Conservation (phyloP, 179 eudicot genomes). For the Silene vulgaris region DNA sequence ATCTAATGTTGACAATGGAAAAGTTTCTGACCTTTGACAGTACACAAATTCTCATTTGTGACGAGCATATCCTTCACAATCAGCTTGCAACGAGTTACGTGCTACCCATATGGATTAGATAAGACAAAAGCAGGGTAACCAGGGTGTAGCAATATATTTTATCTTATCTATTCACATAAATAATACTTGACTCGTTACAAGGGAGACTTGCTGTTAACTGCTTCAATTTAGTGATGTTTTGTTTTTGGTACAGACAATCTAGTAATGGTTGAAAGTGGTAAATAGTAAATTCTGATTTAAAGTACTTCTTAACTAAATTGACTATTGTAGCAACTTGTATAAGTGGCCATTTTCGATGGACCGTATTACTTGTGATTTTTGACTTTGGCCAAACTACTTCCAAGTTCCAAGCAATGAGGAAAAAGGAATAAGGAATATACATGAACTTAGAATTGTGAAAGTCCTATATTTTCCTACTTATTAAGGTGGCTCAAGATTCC, state of each 20-base stretch:
- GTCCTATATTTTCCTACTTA: background rate
- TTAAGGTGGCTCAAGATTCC: background rate
- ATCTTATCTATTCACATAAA: too few species aligned
- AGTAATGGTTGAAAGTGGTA: background rate
- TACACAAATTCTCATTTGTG: too few species aligned
- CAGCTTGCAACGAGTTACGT: too few species aligned
- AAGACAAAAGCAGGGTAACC: too few species aligned
- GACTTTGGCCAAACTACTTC: constrained; percentile 1
- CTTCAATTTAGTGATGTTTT: too few species aligned
- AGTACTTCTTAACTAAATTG: background rate
- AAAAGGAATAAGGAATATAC: background rate
- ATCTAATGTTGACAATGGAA: too few species aligned
- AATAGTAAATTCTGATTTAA: background rate
- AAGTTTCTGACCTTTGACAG: too few species aligned
- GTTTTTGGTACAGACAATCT: background rate
- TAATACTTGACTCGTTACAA: too few species aligned
- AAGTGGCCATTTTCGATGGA: constrained; percentile 12
- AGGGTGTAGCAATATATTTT: too few species aligned
- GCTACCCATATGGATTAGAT: too few species aligned
- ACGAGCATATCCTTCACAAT: too few species aligned
- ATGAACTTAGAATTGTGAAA: background rate
- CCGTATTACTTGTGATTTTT: background rate
- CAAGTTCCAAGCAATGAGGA: background rate
- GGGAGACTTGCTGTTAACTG: too few species aligned
- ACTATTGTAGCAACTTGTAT: background rate